Evolutionary conservation across 2,329 filamentous ascomycete genomes (phyloP).

Genomic region (Chaetoscypha palmicola): DNA sequence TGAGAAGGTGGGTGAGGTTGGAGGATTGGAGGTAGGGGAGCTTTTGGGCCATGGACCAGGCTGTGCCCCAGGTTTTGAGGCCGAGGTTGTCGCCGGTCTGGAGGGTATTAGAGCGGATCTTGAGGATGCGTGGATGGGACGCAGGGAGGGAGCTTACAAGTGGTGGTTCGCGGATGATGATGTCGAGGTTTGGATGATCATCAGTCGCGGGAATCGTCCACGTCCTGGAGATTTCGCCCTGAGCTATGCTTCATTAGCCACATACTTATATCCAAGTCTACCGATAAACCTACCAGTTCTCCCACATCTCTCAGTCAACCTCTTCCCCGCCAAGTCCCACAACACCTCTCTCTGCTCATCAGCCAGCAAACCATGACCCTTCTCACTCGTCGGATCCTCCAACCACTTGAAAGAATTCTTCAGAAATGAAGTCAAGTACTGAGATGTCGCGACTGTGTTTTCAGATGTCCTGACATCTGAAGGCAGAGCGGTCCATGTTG

Average conservation of each 20-base stretch:
- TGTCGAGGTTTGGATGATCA: conserved; percentile 42
- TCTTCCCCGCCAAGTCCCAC: conserved; percentile 72
- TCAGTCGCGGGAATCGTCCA: conserved; percentile 48
- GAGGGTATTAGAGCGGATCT: neutral
- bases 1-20: conserved; percentile 32
- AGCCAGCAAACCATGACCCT: conserved; percentile 28
- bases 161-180: conserved; percentile 78
- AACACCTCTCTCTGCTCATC: conserved; percentile 60
- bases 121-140: neutral
- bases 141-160: no score
- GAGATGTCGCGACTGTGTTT: conserved; percentile 20
- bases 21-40: conserved; percentile 41
- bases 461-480: neutral
- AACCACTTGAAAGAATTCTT: conserved; percentile 54
- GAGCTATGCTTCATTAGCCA: conserved; percentile 36
- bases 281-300: conserved; percentile 46
- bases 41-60: conserved; percentile 73
- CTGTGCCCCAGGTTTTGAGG: conserved; percentile 92
- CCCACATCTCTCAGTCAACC: conserved; percentile 81
- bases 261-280: neutral
- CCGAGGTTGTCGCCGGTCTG: conserved; percentile 77
- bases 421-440: conserved; percentile 33
- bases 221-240: conserved; percentile 54
- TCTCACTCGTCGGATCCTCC: conserved; percentile 22
- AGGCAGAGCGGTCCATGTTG: conserved; percentile 47